phyloP scores from a whole-genome alignment of 768 basidiomycete species.

The Psilocybe azurescens region DNA sequence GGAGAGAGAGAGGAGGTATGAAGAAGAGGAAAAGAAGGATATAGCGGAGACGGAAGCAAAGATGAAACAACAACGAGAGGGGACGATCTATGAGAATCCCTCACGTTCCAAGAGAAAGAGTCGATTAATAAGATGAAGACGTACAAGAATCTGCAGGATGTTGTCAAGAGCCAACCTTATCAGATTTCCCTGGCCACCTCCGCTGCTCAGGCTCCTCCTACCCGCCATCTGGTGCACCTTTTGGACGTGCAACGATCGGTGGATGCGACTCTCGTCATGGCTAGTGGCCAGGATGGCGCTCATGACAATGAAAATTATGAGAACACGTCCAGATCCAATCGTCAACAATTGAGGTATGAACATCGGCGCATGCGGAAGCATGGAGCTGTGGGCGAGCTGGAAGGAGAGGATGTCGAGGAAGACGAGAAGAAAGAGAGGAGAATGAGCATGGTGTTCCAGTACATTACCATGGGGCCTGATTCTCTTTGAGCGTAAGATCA shows the following conservation, averaged over 20 bases:
- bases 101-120: too few relatives aligned
- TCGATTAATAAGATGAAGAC: too few relatives aligned
- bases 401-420: constrained; percentile 19
- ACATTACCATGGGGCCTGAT: constrained; percentile 6
- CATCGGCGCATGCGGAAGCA: constrained; percentile 10
- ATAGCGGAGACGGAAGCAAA: not conserved
- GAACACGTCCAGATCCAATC: not conserved
- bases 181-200: not conserved
- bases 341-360: not conserved
- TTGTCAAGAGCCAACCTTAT: too few relatives aligned
- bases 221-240: constrained; percentile 26
- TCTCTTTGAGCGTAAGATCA: not conserved
- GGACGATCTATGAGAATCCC: not conserved
- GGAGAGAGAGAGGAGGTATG: not conserved
- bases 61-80: not conserved
- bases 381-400: constrained; percentile 19
- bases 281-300: not conserved
- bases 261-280: constrained; percentile 20
- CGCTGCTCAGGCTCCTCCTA: not conserved
- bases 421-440: constrained; percentile 17
- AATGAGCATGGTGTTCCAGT: constrained; percentile 20
- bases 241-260: constrained; percentile 33
- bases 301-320: not conserved
- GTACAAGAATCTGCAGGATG: too few relatives aligned
- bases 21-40: constrained; percentile 9